phyloP scores from a whole-genome alignment of 2,329 filamentous ascomycete genomes.

The Purpureocillium lavendulum region DNA sequence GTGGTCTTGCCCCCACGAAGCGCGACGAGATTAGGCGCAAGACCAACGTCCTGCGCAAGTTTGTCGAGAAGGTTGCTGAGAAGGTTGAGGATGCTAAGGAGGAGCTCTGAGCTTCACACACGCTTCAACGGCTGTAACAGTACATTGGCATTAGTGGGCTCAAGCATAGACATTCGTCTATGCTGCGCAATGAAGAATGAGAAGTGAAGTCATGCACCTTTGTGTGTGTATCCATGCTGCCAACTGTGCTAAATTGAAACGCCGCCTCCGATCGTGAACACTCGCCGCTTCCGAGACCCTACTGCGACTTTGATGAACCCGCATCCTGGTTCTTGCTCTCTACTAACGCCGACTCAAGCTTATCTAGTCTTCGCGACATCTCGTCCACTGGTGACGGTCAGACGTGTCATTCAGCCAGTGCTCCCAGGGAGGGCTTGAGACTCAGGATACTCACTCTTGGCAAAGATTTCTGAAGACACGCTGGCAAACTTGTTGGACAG shows the following conservation, averaged over 20 bases:
- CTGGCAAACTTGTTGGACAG: conserved; percentile 78
- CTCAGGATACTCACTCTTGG: conserved; percentile 72
- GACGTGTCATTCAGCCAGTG: too few relatives aligned
- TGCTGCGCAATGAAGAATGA: background rate
- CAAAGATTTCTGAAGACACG: conserved; percentile 79
- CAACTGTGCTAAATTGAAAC: too few relatives aligned
- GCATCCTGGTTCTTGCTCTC: conserved; percentile 41
- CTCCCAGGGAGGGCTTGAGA: too few relatives aligned
- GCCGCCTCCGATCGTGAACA: too few relatives aligned
- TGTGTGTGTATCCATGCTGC: too few relatives aligned
- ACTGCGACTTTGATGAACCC: conserved; percentile 24
- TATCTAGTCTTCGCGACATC: conserved; percentile 81
- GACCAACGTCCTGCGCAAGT: conserved; percentile 80
- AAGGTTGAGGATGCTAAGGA: conserved; percentile 30
- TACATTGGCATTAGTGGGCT: too few relatives aligned
- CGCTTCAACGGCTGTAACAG: too few relatives aligned
- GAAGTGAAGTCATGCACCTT: background rate
- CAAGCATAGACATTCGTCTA: background rate
- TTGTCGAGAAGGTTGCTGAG: conserved; percentile 47
- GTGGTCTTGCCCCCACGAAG: conserved; percentile 77
- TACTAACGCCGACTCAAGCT: conserved; percentile 65
- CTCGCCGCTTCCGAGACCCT: too few relatives aligned
- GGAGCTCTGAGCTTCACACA: conserved; percentile 24
- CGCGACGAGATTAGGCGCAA: conserved; percentile 78
- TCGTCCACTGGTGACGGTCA: conserved; percentile 77